Base-by-base conservation (phyloP, 2,329 filamentous ascomycete species). In the Neonectria faginata region DNA sequence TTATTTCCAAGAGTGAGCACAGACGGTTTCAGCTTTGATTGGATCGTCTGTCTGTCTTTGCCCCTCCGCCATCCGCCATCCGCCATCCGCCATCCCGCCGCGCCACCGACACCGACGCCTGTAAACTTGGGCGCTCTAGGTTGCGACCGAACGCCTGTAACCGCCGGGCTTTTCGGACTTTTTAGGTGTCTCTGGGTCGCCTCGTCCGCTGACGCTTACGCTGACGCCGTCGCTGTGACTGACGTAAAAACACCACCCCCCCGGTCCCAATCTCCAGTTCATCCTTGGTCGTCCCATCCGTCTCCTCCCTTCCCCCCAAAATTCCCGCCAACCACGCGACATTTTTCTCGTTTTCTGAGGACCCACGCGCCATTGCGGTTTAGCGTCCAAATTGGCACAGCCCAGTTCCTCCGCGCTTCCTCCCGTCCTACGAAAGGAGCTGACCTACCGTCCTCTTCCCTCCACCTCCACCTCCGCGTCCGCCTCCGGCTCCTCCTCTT, bases 401-500 rank as follows among this genome's bases (percentile, higher is more conserved):
- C 47, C 45, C 45, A 62, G 55, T 29, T 33, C 20, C 54, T 33
- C 16, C 33, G 27, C 48, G 68, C 68, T 42, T 42, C 39, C n/a
- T 42, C n/a, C n/a, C 39, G n/a, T 42, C 39, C 8, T 42, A 25
- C 25, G 25, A 25, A 25, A 6, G 2, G 22, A 22, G 25, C 25
- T 25, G 6, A 6, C 7, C 39, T n/a, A 39, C 36, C 36, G 14
- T 39, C 36, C 36, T 39, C 36, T 66, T 66, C 65, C 33, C 47
- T 69, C 53, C 51, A 54, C 33, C 47, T 69, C 53, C 51, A 54
- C 61, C 36, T 39, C 36, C 36, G 36, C 33, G 9, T 69, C 50
- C 60, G 57, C 62, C 45, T 60, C 56, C 59, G 61, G 61, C 50
- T 57, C 52, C 41, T 59, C 64, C 60, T 62, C 65, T 68, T 56